phyloP scores from a whole-genome alignment of 306 rosid genomes.

The Biancaea sappan region DNA sequence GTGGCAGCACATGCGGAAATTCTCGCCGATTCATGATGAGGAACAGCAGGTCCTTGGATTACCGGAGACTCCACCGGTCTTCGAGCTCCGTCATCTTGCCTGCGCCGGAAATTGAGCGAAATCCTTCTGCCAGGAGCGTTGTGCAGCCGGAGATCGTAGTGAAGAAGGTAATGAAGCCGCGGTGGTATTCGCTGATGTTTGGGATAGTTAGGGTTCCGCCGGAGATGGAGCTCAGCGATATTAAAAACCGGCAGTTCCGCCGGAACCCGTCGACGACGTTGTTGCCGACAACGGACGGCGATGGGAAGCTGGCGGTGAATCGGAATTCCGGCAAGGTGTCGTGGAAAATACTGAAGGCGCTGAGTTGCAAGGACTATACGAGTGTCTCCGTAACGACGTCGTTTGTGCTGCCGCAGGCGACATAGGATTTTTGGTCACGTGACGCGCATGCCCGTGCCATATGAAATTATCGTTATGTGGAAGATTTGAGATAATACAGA shows the following conservation, averaged over 20 bases:
- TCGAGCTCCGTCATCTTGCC: slow-evolving; percentile 28
- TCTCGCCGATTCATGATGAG: slow-evolving; percentile 46
- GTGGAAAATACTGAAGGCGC: slow-evolving; percentile 76
- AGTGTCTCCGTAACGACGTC: slow-evolving; percentile 76
- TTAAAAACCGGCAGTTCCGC: slow-evolving; percentile 72
- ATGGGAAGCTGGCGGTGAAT: slow-evolving; percentile 33
- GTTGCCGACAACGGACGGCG: slow-evolving; percentile 34
- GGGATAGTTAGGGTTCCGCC: slow-evolving; percentile 69
- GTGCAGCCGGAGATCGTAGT: slow-evolving; percentile 28
- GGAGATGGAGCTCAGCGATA: slow-evolving; percentile 85
- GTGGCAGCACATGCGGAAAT: slow-evolving; percentile 31
- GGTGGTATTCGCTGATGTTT: slow-evolving; percentile 69
- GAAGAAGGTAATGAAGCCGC: slow-evolving; percentile 53
- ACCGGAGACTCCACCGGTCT: slow-evolving; percentile 43
- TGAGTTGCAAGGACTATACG: slow-evolving; percentile 80
- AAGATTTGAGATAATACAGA: background rate
- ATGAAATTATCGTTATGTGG: background rate
- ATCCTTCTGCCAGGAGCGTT: slow-evolving; percentile 37
- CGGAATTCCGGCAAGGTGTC: slow-evolving; percentile 67
- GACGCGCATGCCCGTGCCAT: slow-evolving; percentile 13
- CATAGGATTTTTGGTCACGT: slow-evolving; percentile 36
- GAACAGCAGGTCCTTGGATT: slow-evolving; percentile 65
- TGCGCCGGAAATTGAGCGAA: slow-evolving; percentile 50
- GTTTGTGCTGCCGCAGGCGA: slow-evolving; percentile 49
- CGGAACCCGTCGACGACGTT: slow-evolving; percentile 44